Base-by-base conservation (phyloP, 164 flowering plant species). In the Annona squamosa region DNA sequence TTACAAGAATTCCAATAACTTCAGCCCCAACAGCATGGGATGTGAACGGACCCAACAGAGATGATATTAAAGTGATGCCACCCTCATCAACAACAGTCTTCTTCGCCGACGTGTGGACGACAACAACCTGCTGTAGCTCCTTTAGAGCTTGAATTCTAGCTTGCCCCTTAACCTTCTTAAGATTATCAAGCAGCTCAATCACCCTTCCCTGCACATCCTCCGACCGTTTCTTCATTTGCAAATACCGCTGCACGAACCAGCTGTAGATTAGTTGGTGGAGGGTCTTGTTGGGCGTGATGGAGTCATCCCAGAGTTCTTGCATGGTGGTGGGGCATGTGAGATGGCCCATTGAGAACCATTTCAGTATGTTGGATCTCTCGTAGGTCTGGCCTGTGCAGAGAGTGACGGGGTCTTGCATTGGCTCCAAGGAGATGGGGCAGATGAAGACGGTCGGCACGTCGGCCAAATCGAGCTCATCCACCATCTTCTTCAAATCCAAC, bases 1-100 rank as follows among this genome's bases (percentile, higher is more conserved):
- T 84, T 68, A 89, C 97, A 44, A 93, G 83, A 78, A 91, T 88
- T 16, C 86, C 91, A 76, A 93, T 77, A 6, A 80, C 86, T 75
- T 93, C 98, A 0, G 89, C 91, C 46, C 98, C 98, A 48, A 93
- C 98, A 1, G 89, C 91, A 66, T 93, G 91, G 3, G 94, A 86
- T 19, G 98, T 93, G 72, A 93, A 91, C 13, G 92, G 95, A 63
- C 97, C 98, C 17, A 93, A 74, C 46, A 91, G 77, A 61, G 93
- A 87, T 6, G 86, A 80, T 41, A 93, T 65, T 71, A 90, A 56
- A 48, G 79, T 56, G 65, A 88, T 76, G n/a, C 98, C 97, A 62
- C 91, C 94, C 56, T 84, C 81, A 59, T 87, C 92, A 5, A 85
- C 85, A 71, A 88, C 85, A 0, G 90, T 77, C 78, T 83, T 91